Evolutionary conservation across 2,329 filamentous ascomycete genomes (phyloP).

Genomic region (Fusarium sublunatum): DNA sequence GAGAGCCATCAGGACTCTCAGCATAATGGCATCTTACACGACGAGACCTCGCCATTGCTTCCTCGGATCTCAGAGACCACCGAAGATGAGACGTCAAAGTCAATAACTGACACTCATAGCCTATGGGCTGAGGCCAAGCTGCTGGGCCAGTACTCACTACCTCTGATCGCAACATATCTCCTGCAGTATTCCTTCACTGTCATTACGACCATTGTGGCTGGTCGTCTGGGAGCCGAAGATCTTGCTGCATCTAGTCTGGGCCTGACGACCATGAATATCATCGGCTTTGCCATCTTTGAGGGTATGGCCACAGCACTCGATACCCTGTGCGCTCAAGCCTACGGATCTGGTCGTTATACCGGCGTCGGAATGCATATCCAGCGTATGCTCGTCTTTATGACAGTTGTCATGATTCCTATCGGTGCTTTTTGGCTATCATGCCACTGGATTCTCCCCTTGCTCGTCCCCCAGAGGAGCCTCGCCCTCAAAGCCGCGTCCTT

Average conservation of each 20-base stretch:
- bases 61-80: slow-evolving; percentile 18
- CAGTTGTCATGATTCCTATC: slow-evolving; percentile 60
- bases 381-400: slow-evolving; percentile 64
- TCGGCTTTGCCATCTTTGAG: slow-evolving; percentile 59
- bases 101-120: slow-evolving; percentile 16
- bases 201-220: slow-evolving; percentile 64
- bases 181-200: slow-evolving; percentile 66
- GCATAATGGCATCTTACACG: slow-evolving; percentile 23
- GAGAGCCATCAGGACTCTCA: slow-evolving; percentile 12
- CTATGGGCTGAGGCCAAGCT: slow-evolving; percentile 33
- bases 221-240: slow-evolving; percentile 64
- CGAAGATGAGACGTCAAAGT: slow-evolving; percentile 9
- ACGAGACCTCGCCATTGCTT: slow-evolving; percentile 36
- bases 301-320: slow-evolving; percentile 48
- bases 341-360: slow-evolving; percentile 55
- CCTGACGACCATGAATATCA: slow-evolving; percentile 66
- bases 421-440: slow-evolving; percentile 62
- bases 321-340: slow-evolving; percentile 44
- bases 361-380: slow-evolving; percentile 65
- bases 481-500: slow-evolving; percentile 62
- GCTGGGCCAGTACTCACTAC: slow-evolving; percentile 51
- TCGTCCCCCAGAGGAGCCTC: slow-evolving; percentile 60
- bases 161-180: slow-evolving; percentile 63
- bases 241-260: slow-evolving; percentile 64
- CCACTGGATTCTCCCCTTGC: slow-evolving; percentile 57